A percentile compares a stretch with the other conserved stretches of the same genome.
These are phyloP conservation scores for Gynochthodes officinalis DNA, from an alignment of 257 asterid species.

Conservation along the genomic window DNA sequence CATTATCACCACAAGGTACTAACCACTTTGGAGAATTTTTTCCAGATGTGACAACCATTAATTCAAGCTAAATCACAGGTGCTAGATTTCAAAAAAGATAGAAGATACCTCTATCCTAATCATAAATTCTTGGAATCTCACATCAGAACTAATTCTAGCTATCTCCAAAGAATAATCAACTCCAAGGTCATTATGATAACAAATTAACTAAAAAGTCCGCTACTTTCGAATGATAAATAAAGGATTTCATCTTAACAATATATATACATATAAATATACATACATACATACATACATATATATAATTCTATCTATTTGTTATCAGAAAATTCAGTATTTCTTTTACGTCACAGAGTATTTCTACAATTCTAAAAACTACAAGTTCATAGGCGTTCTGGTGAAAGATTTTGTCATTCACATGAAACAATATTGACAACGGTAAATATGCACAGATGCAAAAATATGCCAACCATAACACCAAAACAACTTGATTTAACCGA, in stretches of 20 bases:
- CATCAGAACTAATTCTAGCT: not conserved
- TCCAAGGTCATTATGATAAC: not conserved
- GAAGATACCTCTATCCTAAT: not conserved
- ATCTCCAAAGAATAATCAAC: constrained; percentile 2
- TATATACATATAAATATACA: too few relatives aligned
- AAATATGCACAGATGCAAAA: too few relatives aligned
- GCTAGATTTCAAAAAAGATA: not conserved
- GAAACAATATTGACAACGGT: too few relatives aligned
- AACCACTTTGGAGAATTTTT: too few relatives aligned
- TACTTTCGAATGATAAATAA: not conserved
- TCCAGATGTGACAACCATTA: not conserved
- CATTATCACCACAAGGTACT: not conserved
- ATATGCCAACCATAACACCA: too few relatives aligned
- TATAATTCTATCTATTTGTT: not conserved
- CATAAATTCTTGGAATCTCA: not conserved
- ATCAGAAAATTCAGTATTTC: not conserved
- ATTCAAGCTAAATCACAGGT: not conserved
- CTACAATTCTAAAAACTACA: not conserved
- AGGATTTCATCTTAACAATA: not conserved
- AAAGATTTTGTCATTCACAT: too few relatives aligned
- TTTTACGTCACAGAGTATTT: too few relatives aligned
- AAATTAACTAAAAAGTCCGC: not conserved
- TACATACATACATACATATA: too few relatives aligned
- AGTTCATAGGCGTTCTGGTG: too few relatives aligned
- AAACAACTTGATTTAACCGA: not conserved